phyloP scores from a whole-genome alignment of 2,329 filamentous ascomycete genomes.

The Cladosporium sp. region DNA sequence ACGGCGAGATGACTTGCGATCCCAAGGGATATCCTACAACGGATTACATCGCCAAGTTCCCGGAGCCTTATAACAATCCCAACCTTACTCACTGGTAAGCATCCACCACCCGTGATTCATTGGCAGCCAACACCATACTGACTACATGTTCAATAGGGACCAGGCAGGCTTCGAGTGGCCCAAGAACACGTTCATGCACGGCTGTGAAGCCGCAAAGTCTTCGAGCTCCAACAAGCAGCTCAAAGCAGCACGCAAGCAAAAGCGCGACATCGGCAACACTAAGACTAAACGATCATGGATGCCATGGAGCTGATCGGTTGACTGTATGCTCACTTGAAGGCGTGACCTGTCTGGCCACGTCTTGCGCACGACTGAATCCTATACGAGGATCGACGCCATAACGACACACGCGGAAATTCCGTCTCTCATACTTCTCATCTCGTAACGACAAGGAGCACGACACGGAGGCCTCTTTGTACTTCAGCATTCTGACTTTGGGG shows the following conservation, averaged over 20 bases:
- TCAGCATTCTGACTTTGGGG: neutral
- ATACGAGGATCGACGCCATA: neutral
- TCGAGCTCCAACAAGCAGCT: slow-evolving; percentile 17
- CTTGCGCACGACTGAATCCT: neutral
- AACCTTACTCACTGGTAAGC: slow-evolving; percentile 51
- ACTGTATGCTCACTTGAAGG: neutral
- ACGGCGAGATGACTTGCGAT: slow-evolving; percentile 55
- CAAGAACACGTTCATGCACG: slow-evolving; percentile 46
- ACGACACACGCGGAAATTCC: neutral
- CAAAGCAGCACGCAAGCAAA: slow-evolving; percentile 20
- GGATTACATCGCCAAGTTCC: slow-evolving; percentile 51
- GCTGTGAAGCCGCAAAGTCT: slow-evolving; percentile 32
- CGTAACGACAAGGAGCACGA: neutral
- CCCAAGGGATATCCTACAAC: slow-evolving; percentile 56
- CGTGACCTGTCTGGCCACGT: neutral
- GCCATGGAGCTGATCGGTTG: slow-evolving; percentile 22
- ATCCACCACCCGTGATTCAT: neutral
- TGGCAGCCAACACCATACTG: neutral
- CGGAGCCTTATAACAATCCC: slow-evolving; percentile 50
- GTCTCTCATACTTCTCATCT: neutral
- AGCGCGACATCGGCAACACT: slow-evolving; percentile 13
- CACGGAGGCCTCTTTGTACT: neutral
- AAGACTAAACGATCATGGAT: slow-evolving; percentile 24
- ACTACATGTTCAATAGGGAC: slow-evolving; percentile 9
- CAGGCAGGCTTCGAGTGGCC: slow-evolving; percentile 43